Base-by-base conservation (phyloP, 2,329 filamentous ascomycete genomes). In the Paraphaeosphaeria sporulosa region DNA sequence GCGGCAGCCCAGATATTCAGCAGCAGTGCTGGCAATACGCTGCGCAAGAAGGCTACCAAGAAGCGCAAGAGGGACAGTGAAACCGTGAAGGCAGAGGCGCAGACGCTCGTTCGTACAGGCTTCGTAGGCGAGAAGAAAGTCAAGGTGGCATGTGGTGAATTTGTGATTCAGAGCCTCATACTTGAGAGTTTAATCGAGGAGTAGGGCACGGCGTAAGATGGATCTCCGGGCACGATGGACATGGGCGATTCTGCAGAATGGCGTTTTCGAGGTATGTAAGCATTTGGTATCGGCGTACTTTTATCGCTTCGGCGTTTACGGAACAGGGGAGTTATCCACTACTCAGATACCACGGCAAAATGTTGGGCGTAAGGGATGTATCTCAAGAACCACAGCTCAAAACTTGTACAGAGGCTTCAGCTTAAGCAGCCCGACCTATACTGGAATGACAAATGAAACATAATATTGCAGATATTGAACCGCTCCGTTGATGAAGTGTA, bases 141-240 rank as follows among this genome's bases (percentile, higher is more conserved):
- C 40, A 86, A 85, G 63, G 85, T 95, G 47, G 85, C 96, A 55
- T 90, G 89, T 58, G 90, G 96, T 75, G 94, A 98, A 78, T 88
- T 94, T 73, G 88, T 98, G 23, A 89, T 96, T 57, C 94, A 99
- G 82, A 97, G 93, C 76, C 81, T 98, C 60, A 97, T 99, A 64
- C 76, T 97, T 53, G 94, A 94, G 0, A 87, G 88, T 62, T 79
- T 97, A 67, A 86, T 93, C 55, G 89, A 92, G 63, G 85, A 87
- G 52, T 73, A 64, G 32, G 49, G 17, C 23, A 19, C 7, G 17
- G 46, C 3, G 6, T 34, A 15, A 15, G 17, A 10, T 34, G n/a
- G 19, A 34, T 25, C 5, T 13, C 17, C 9, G 17, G 13, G 21
- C 17, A 30, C 5, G 8, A 27, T 27, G 19, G 48, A 15, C n/a